Base-by-base conservation (phyloP, 2,329 filamentous ascomycete genomes). In the Clarireedia paspali region DNA sequence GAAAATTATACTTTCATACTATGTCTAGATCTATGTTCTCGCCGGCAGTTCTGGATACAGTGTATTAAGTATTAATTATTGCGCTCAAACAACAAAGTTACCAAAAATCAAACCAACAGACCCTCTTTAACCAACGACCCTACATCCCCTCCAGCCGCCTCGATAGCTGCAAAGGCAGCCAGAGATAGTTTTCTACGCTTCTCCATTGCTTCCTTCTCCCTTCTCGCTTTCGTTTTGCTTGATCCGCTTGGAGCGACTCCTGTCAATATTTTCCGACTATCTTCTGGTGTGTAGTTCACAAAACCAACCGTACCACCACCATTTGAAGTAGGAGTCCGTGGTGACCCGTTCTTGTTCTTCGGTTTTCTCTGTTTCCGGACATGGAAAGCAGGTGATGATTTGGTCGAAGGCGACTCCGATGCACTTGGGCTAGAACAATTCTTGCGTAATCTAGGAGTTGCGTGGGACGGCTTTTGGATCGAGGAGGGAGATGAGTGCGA, bases 221-320 rank as follows among this genome's bases (percentile, higher is more conserved):
- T 76, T 55, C 91, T 76, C n/a, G 90, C 90, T 70, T 96, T 96
- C 7, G 94, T 97, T 80, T 97, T 97, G 63, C 83, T 88, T 63
- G 85, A 91, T 9, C 94, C 94, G 62, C 87, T 91, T 0, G 92
- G 92, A 47, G 94, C 94, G 12, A 99, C 94, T 5, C 91, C 92
- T 6, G 83, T 89, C 71, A 99, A 82, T 45, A 99, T 85, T 67
- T 87, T 82, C 14, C 80, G 75, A 65, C 84, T 85, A 70, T 99
- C 91, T 50, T 79, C 77, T 0, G 90, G 85, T 1, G 91, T 96
- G 72, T 88, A 96, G 71, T 97, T 97, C 61, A 96, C 89, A 67
- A 97, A 97, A 10, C 81, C 80, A 7, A 81, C 74, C 2, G 66
- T 66, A 3, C 68, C 66, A 2, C 70, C 66, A 3, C 70, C 65